Evolutionary conservation across 2,329 filamentous ascomycete species (phyloP).

Genomic region (Alternaria sp.): DNA sequence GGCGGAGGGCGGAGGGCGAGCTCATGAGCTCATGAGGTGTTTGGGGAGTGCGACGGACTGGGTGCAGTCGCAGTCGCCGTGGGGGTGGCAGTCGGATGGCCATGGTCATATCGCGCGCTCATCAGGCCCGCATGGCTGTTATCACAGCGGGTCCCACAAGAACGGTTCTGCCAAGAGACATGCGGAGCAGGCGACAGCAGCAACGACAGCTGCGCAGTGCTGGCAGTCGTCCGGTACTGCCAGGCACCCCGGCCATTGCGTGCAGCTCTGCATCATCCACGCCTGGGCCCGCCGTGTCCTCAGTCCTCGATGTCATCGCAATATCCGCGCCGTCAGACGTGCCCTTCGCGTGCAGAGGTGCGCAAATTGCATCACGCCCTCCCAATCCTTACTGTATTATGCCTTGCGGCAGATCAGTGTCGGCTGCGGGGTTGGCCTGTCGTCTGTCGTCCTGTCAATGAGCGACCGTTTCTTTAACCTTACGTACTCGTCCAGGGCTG

Average conservation of each 20-base stretch:
- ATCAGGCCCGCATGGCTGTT: slow-evolving; percentile 40
- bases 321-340: slow-evolving; percentile 26
- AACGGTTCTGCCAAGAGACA: slow-evolving; percentile 38
- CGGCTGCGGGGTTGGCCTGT: slow-evolving; percentile 22
- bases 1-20: neutral
- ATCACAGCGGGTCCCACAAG: slow-evolving; percentile 36
- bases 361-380: slow-evolving; percentile 23
- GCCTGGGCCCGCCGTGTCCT: slow-evolving; percentile 19
- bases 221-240: slow-evolving; percentile 4
- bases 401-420: slow-evolving; percentile 19
- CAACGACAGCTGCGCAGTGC: slow-evolving; percentile 12
- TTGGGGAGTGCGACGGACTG: neutral
- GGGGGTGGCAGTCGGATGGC: slow-evolving; percentile 26
- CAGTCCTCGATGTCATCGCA: slow-evolving; percentile 35
- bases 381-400: neutral
- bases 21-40: neutral
- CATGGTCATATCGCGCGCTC: slow-evolving; percentile 44
- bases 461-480: slow-evolving; percentile 18
- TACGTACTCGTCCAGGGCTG: slow-evolving; percentile 12
- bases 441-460: neutral
- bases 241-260: slow-evolving; percentile 17
- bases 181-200: slow-evolving; percentile 33
- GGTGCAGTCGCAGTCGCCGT: slow-evolving; percentile 12
- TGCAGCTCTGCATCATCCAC: slow-evolving; percentile 30
- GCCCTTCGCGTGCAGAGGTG: slow-evolving; percentile 25